phyloP scores from a whole-genome alignment of 2,329 filamentous ascomycete genomes.

The Aspergillus fructus region DNA sequence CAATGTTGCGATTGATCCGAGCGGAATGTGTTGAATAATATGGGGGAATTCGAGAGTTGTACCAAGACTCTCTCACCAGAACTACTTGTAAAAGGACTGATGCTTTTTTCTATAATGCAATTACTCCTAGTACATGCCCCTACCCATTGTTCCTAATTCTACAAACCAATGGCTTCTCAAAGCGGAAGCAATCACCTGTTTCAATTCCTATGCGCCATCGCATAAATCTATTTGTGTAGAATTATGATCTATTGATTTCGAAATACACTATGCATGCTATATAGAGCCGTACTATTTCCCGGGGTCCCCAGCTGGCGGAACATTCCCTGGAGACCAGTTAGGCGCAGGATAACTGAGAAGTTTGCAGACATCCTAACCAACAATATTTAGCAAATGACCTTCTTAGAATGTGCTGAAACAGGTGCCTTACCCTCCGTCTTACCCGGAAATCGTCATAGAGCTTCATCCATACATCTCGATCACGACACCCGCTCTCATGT shows the following conservation, averaged over 20 bases:
- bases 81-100: no score
- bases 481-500: conserved; percentile 37
- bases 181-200: no score
- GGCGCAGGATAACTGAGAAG: conserved; percentile 40
- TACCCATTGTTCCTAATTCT: no score
- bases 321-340: conserved; percentile 24
- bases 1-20: not conserved
- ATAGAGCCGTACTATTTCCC: not conserved
- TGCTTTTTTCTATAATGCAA: no score
- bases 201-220: not conserved
- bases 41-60: no score
- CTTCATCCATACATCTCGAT: conserved; percentile 38
- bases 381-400: not conserved
- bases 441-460: conserved; percentile 39
- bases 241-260: not conserved
- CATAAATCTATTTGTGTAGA: not conserved
- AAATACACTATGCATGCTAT: not conserved
- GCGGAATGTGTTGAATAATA: not conserved
- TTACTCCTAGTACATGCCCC: no score
- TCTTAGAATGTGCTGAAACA: not conserved
- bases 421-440: conserved; percentile 28
- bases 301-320: not conserved
- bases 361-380: conserved; percentile 31
- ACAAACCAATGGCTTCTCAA: no score
- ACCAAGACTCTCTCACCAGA: no score